Base-by-base conservation (phyloP, 2,329 filamentous ascomycete genomes). In the Fusarium sp. region DNA sequence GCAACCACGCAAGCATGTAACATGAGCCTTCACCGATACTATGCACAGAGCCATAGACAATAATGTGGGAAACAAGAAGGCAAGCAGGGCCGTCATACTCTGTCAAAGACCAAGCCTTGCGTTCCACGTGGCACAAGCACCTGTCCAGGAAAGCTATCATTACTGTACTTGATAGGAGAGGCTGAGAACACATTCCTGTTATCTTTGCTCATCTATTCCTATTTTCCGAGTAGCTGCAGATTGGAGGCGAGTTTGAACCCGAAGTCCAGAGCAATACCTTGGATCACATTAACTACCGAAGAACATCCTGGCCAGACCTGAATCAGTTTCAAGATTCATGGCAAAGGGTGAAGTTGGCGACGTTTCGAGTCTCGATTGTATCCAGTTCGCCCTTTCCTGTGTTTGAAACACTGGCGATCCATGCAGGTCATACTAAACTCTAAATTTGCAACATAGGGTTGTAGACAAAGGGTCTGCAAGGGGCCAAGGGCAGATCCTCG, bases 341-440 rank as follows among this genome's bases (percentile, higher is more conserved):
- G 23, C 39, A 36, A 25, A 25, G 25, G 25, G 39, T 29, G 20
- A 57, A 47, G 25, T 14, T 20, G n/a, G 20, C 17, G 11, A 46
- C 50, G 20, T 47, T 58, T 46, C 41, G 13, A 46, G 50, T 37
- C 18, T 17, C 51, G 21, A 63, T 57, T 46, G 9, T 50, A 31
- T 11, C 11, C n/a, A 56, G 45, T 35, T 40, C n/a, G 21, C 31
- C 15, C 39, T 49, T 41, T 35, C 36, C 51, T 23, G 37, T 33
- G 41, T 58, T 55, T 49, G 52, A 58, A 50, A 52, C 37, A 39
- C 20, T 13, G 54, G 35, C 41, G 58, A 70, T 62, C 51, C 42
- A 57, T 63, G 58, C 40, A 51, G 51, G 43, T 45, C 35, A 58
- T 58, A 27, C 37, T 31, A 25, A 63, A 50, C 29, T 46, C 55